Percentiles rank a stretch among this genome's conserved stretches.
phyloP scores from a whole-genome alignment of 2,329 filamentous ascomycete species.

The Colletotrichum gigasporum region DNA sequence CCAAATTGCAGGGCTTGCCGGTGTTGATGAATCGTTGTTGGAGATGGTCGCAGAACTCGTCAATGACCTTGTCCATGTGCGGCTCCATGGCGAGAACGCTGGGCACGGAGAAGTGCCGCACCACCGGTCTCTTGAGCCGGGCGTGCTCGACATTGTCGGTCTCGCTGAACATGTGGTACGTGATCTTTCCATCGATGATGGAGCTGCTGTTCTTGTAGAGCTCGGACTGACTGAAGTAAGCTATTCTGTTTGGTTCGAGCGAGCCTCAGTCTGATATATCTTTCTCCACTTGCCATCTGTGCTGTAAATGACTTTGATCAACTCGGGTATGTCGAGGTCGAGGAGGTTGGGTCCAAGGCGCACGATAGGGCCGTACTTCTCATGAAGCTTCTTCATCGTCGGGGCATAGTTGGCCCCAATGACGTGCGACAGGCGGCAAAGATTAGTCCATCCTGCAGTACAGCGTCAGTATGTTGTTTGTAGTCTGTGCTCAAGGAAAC shows the following conservation, averaged over 20 bases:
- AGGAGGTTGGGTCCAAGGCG: slow-evolving; percentile 41
- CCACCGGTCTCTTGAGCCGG: slow-evolving; percentile 47
- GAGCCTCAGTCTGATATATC: slow-evolving; percentile 31
- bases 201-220: slow-evolving; percentile 47
- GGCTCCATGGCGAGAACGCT: slow-evolving; percentile 41
- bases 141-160: slow-evolving; percentile 44
- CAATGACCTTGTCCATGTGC: slow-evolving; percentile 42
- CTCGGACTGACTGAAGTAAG: slow-evolving; percentile 40
- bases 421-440: slow-evolving; percentile 39
- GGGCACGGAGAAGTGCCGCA: slow-evolving; percentile 44
- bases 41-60: slow-evolving; percentile 39
- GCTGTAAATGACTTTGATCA: slow-evolving; percentile 41
- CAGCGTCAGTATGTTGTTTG: not conserved
- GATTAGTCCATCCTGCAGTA: slow-evolving; percentile 36
- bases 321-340: slow-evolving; percentile 37
- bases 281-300: slow-evolving; percentile 37
- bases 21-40: slow-evolving; percentile 41
- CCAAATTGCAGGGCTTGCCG: slow-evolving; percentile 32
- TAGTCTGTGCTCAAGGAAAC: no score
- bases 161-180: slow-evolving; percentile 49
- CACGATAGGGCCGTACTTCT: slow-evolving; percentile 42
- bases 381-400: slow-evolving; percentile 38
- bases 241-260: not conserved
- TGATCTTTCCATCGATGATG: slow-evolving; percentile 44
- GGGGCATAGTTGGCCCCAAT: slow-evolving; percentile 34